Percentiles rank a stretch among this genome's conserved stretches.
These are phyloP conservation scores for Bruguiera sexangula DNA, from an alignment of 345 rosid species.

Conservation along the genomic window DNA sequence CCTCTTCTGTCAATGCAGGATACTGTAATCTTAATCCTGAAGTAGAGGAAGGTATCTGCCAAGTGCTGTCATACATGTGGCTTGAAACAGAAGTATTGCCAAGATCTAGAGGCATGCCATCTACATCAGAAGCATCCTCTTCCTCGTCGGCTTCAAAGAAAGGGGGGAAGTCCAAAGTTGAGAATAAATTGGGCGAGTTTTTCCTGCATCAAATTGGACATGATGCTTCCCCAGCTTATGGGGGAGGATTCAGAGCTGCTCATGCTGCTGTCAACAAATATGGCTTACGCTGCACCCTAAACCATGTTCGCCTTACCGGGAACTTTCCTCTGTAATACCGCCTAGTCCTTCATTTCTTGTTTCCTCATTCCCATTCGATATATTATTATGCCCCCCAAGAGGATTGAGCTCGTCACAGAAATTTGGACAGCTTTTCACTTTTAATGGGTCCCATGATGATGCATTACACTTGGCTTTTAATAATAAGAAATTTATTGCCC, in stretches of 20 bases:
- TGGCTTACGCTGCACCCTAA: conserved; percentile 65
- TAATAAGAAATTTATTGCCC: conserved; percentile 2
- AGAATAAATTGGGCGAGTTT: conserved; percentile 80
- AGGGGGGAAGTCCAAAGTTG: conserved; percentile 62
- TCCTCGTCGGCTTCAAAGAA: conserved; percentile 56
- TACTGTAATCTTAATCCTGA: conserved; percentile 76
- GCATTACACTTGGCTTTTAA: conserved; percentile 2
- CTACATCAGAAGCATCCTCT: conserved; percentile 51
- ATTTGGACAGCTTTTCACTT: conserved; percentile 18
- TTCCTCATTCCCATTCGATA: background rate
- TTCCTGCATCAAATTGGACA: conserved; percentile 81
- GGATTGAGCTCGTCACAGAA: conserved; percentile 18
- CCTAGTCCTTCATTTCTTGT: background rate
- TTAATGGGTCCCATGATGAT: background rate
- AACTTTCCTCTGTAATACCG: conserved; percentile 59
- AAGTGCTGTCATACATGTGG: conserved; percentile 90
- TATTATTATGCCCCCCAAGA: background rate
- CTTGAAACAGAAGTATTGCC: conserved; percentile 92
- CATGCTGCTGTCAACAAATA: conserved; percentile 75
- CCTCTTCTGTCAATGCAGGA: conserved; percentile 37
- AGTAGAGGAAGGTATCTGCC: conserved; percentile 98
- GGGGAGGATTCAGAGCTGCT: conserved; percentile 78
- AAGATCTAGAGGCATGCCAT: conserved; percentile 40
- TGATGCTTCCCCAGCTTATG: conserved; percentile 85
- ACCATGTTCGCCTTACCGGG: conserved; percentile 64